Evolutionary conservation across 768 basidiomycete genomes (phyloP).

Genomic region (Lentinula boryana): DNA sequence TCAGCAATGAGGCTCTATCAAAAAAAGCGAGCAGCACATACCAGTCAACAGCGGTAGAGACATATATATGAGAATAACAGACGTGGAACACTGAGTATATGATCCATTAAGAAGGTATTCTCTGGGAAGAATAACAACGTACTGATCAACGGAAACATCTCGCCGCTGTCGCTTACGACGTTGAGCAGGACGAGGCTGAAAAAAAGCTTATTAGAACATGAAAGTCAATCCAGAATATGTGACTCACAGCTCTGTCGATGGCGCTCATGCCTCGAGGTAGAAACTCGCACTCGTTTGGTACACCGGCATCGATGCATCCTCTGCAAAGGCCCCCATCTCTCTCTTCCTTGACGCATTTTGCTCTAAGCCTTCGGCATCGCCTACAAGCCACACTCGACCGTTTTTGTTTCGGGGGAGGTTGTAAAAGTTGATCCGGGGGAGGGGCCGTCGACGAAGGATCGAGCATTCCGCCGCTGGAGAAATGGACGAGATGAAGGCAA

Average conservation of each 20-base stretch:
- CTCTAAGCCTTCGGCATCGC: slow-evolving; percentile 9
- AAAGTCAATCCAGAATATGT: not conserved
- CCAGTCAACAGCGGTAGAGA: not conserved
- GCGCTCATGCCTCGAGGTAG: slow-evolving; percentile 11
- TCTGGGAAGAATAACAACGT: not conserved
- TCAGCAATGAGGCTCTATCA: not conserved
- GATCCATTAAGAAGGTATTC: not conserved
- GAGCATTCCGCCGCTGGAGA: slow-evolving; percentile 5
- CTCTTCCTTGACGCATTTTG: slow-evolving; percentile 11
- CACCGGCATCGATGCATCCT: slow-evolving; percentile 8
- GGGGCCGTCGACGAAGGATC: slow-evolving; percentile 7
- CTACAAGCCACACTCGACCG: slow-evolving; percentile 10
- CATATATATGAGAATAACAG: not conserved
- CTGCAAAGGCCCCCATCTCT: slow-evolving; percentile 7
- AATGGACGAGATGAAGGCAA: not conserved
- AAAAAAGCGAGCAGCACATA: not conserved
- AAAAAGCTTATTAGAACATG: not conserved
- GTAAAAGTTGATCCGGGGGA: slow-evolving; percentile 8
- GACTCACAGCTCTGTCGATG: slow-evolving; percentile 11
- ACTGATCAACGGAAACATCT: slow-evolving; percentile 7
- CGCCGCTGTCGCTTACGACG: slow-evolving; percentile 9
- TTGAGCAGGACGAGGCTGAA: slow-evolving; percentile 9
- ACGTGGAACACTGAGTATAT: slow-evolving; percentile 1
- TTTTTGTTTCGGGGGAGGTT: slow-evolving; percentile 10
- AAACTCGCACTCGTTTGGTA: slow-evolving; percentile 10